A percentile compares a stretch with the other conserved stretches of the same genome.
These are phyloP conservation scores for Apiotrichum gamsii DNA, from an alignment of 1,284 basidiomycete species.

Conservation along the genomic window DNA sequence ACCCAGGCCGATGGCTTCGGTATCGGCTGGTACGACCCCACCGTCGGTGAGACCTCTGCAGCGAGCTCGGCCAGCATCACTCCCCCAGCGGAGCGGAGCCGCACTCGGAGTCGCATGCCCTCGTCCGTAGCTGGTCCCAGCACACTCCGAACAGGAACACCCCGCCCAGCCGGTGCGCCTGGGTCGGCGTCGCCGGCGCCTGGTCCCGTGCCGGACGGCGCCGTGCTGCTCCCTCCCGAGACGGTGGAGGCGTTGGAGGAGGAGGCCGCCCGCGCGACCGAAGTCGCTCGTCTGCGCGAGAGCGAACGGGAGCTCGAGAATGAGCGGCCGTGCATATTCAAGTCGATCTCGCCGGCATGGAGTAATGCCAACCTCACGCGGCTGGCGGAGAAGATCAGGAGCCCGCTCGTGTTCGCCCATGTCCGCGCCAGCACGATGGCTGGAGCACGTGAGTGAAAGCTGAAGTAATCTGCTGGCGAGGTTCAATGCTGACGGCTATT, in stretches of 20 bases:
- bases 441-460: conserved; percentile 40
- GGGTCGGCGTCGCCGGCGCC: background rate
- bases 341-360: conserved; percentile 95
- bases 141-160: conserved; percentile 13
- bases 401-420: conserved; percentile 88
- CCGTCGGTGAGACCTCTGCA: background rate
- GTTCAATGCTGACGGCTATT: conserved; percentile 51
- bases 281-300: conserved; percentile 27
- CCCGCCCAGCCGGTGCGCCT: background rate
- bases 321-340: conserved; percentile 88
- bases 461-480: conserved; percentile 43
- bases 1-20: conserved; percentile 83
- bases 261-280: conserved; percentile 19
- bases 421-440: conserved; percentile 73
- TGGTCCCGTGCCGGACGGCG: conserved; percentile 1
- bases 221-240: background rate
- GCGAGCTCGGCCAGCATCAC: conserved; percentile 5
- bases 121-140: background rate
- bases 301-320: conserved; percentile 62
- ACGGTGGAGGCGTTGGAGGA: conserved; percentile 5
- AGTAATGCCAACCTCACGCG: conserved; percentile 84
- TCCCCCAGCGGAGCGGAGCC: background rate
- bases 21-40: conserved; percentile 64
- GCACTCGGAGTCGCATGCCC: background rate
- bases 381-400: conserved; percentile 90